Percentiles rank a stretch among this genome's conserved stretches.
phyloP scores from a whole-genome alignment of 257 asterid genomes.

The Ophiorrhiza pumila region DNA sequence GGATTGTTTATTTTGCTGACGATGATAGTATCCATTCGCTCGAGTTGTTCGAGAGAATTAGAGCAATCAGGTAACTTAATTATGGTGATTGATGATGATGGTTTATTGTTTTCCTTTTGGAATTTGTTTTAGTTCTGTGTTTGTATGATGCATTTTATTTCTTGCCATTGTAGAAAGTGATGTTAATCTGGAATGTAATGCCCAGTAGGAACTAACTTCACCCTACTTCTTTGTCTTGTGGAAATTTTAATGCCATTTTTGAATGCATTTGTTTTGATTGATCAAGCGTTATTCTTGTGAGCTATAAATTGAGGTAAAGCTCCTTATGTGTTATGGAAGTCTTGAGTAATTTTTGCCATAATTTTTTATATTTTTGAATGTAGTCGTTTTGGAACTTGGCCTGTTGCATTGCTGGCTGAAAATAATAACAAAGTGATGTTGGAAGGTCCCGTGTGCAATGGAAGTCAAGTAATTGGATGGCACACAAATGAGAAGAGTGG shows the following conservation, averaged over 20 bases:
- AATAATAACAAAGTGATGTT: slow-evolving; percentile 74
- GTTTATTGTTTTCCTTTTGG: background rate
- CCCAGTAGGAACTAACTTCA: background rate
- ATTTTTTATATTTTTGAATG: slow-evolving; percentile 19
- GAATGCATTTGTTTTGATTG: background rate
- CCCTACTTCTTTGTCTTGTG: background rate
- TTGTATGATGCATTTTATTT: background rate
- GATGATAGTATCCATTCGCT: slow-evolving; percentile 78
- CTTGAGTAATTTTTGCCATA: background rate
- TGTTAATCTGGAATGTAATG: too few species aligned
- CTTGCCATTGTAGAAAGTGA: background rate
- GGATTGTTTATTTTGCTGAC: slow-evolving; percentile 88
- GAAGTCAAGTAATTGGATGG: slow-evolving; percentile 93
- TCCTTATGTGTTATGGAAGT: background rate
- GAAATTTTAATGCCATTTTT: background rate
- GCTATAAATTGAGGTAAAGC: background rate
- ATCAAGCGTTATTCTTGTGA: background rate
- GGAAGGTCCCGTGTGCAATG: slow-evolving; percentile 95
- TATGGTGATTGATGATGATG: background rate
- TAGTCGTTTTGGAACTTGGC: slow-evolving; percentile 99
- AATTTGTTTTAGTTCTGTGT: background rate
- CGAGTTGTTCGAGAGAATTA: slow-evolving; percentile 72
- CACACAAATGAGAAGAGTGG: slow-evolving; percentile 94
- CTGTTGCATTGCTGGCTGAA: slow-evolving; percentile 86
- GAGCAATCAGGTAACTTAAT: slow-evolving; percentile 62